Evolutionary conservation across 148 eudicot species (phyloP), one percentile per base, ranked within the genome.

Genomic region (Mesembryanthemum crystallinum): DNA sequence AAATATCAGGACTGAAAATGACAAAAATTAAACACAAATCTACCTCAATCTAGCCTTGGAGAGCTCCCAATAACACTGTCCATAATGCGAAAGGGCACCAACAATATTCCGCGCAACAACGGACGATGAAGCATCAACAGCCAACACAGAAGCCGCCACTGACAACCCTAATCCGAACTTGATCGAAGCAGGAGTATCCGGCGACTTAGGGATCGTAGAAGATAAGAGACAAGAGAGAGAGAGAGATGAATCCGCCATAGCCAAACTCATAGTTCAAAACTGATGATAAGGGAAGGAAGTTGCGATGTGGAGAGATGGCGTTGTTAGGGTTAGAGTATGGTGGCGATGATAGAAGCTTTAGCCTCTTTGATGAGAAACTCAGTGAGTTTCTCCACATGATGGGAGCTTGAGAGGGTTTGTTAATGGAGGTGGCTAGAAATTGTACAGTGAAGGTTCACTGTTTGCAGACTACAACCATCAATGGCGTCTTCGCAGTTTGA

Each of bases 21-120:
- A 79, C 72, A 8, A 0, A 45, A 29, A 49, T 8, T 5, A 69
- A 70, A 27, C 21, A 55, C 43, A 12, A 60, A 37, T 0, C 1
- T 39, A 94, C 97, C 97, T 94, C 45, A 94, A 84, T n/a, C 87
- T 87, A 69, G 95, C 97, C 79, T 94, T 94, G 12, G 98, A 94
- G 24, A 94, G 93, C 82, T 94, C 98, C 89, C 87, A 91, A 79
- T 94, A 94, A 81, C 97, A 94, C 51, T 80, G 85, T 1, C 97
- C 90, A 58, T 88, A 94, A 64, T 86, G 89, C 49, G 87, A 82
- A 37, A 84, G 76, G 63, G 77, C 60, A 7, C 84, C 91, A 28
- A 82, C 75, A 51, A 82, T 79, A 69, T 92, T 87, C 66, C 82
- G 85, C 49, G 82, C 80, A 28, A 77, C 71, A 21, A n/a, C n/a